These are phyloP conservation scores for Coemansia sp. DNA, from an alignment of 192 early-diverging fungal genomes.

Conservation along the genomic window DNA sequence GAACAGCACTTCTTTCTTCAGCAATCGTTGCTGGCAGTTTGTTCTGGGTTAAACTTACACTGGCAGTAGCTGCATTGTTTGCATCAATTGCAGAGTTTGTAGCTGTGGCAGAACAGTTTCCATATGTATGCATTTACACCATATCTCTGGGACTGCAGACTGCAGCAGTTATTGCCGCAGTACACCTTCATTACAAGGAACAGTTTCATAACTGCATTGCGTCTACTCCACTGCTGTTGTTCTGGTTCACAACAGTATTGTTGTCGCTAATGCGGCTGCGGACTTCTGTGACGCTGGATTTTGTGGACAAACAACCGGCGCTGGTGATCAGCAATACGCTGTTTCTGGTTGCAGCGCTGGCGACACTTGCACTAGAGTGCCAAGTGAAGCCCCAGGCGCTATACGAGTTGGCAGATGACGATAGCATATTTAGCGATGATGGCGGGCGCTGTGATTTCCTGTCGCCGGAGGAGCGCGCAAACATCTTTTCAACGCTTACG, in stretches of 20 bases:
- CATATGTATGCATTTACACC: slow-evolving; percentile 13
- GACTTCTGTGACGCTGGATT: slow-evolving; percentile 19
- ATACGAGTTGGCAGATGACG: slow-evolving; percentile 30
- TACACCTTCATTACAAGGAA: slow-evolving; percentile 39
- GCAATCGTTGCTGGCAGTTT: slow-evolving; percentile 17
- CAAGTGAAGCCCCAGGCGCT: slow-evolving; percentile 35
- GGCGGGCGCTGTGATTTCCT: not conserved
- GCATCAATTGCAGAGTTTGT: slow-evolving; percentile 33
- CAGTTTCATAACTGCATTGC: slow-evolving; percentile 37
- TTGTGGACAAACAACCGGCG: slow-evolving; percentile 5
- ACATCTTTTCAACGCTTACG: slow-evolving; percentile 77
- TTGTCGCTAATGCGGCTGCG: slow-evolving; percentile 40
- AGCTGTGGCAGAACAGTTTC: slow-evolving; percentile 1
- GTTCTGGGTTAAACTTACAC: slow-evolving; percentile 33
- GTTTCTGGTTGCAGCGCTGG: slow-evolving; percentile 31
- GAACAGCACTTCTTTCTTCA: slow-evolving; percentile 3
- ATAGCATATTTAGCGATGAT: slow-evolving; percentile 16
- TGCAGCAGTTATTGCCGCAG: slow-evolving; percentile 20
- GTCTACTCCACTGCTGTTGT: slow-evolving; percentile 45
- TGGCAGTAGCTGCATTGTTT: slow-evolving; percentile 15
- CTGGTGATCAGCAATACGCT: slow-evolving; percentile 19
- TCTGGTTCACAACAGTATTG: slow-evolving; percentile 44
- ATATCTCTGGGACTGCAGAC: slow-evolving; percentile 36
- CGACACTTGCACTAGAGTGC: slow-evolving; percentile 33
- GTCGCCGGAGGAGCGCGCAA: slow-evolving; percentile 76